These are phyloP conservation scores for Colletotrichum tamarilloi DNA, from an alignment of 2,329 filamentous ascomycete species.

Conservation along the genomic window DNA sequence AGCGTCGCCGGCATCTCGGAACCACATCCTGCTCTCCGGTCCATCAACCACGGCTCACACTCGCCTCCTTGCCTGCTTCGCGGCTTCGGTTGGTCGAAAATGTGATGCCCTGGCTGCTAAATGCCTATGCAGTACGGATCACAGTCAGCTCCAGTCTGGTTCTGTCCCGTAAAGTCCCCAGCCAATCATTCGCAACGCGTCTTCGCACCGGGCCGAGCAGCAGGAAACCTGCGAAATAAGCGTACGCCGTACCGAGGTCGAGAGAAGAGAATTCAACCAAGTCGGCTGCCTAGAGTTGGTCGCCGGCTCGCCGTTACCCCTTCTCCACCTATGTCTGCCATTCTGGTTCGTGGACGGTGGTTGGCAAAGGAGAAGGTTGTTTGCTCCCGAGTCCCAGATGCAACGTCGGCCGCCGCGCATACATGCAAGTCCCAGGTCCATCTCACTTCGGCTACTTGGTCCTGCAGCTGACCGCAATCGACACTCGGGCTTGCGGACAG, in stretches of 20 bases:
- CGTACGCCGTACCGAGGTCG: conserved; percentile 5
- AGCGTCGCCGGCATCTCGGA: conserved; percentile 10
- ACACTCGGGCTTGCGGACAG: not conserved
- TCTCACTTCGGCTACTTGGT: conserved; percentile 1
- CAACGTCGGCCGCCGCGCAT: conserved; percentile 8
- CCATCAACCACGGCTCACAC: not conserved
- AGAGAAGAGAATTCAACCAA: not conserved
- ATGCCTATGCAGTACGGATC: not conserved
- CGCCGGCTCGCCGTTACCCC: not conserved
- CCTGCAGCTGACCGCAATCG: conserved; percentile 6
- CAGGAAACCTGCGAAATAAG: not conserved
- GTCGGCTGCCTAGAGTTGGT: not conserved
- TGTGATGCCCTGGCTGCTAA: not conserved
- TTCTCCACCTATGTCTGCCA: not conserved
- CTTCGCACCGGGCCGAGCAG: not conserved
- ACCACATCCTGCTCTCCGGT: conserved; percentile 4
- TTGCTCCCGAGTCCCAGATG: conserved; percentile 18
- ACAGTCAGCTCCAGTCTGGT: not conserved
- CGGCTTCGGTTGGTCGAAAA: not conserved
- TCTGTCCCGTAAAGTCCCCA: not conserved
- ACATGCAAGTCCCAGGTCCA: conserved; percentile 3
- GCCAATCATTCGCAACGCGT: not conserved
- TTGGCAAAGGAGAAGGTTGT: conserved; percentile 3
- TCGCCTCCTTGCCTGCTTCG: not conserved
- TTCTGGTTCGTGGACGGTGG: not conserved